Evolutionary conservation across 179 eudicot genomes (phyloP).

Genomic region (Amaranthus tricolor): DNA sequence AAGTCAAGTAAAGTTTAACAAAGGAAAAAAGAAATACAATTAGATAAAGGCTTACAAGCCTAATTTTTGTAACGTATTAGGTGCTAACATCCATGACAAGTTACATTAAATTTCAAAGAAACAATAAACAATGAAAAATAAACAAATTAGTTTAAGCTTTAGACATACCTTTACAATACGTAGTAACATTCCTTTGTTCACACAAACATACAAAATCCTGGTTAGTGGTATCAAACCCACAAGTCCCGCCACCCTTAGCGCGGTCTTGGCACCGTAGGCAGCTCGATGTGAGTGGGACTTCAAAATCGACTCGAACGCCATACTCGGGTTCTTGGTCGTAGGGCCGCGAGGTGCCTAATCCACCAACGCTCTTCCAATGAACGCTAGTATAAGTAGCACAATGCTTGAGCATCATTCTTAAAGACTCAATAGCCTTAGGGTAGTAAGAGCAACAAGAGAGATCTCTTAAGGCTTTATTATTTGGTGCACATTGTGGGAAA

Average conservation of each 20-base stretch:
- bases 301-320: conserved; percentile 80
- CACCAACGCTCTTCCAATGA: conserved; percentile 69
- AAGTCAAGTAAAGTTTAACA: too few species aligned
- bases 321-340: conserved; percentile 71
- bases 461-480: conserved; percentile 22
- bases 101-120: background rate
- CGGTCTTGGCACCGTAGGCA: conserved; percentile 79
- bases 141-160: too few species aligned
- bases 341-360: conserved; percentile 26
- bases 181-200: conserved; percentile 62
- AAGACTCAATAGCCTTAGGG: conserved; percentile 75
- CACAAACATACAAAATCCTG: conserved; percentile 76
- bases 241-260: conserved; percentile 69
- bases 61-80: too few species aligned
- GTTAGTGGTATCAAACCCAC: conserved; percentile 65
- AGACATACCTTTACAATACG: conserved; percentile 69
- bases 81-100: background rate
- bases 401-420: conserved; percentile 74
- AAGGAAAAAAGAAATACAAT: too few species aligned
- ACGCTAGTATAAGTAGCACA: conserved; percentile 71
- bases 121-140: background rate
- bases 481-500: conserved; percentile 55
- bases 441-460: conserved; percentile 76
- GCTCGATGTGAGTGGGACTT: conserved; percentile 59
- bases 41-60: too few species aligned